Evolutionary conservation across 140 eudicot species (phyloP).

Genomic region (Senecio squalidus): DNA sequence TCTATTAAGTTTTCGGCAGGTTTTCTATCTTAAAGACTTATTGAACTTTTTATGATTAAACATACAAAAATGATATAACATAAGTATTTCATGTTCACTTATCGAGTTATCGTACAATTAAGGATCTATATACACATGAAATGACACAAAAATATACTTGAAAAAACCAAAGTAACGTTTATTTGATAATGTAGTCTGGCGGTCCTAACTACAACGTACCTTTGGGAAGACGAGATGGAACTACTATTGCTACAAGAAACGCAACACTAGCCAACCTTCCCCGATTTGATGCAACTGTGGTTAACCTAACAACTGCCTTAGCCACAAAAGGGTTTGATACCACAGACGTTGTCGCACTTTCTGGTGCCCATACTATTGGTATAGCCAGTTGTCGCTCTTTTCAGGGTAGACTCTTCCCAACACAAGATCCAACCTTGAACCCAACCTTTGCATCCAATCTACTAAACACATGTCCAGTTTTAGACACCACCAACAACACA

Average conservation of each 20-base stretch:
- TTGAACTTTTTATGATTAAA: too few relatives aligned
- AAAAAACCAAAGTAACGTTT: too few relatives aligned
- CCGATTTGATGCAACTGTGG: constrained; percentile 38
- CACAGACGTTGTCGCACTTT: constrained; percentile 52
- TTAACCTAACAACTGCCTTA: constrained; percentile 23
- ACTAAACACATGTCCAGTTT: constrained; percentile 25
- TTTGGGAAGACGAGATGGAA: constrained; percentile 58
- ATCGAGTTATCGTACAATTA: too few relatives aligned
- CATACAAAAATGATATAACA: too few relatives aligned
- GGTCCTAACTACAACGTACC: constrained; percentile 57
- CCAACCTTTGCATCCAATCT: constrained; percentile 44
- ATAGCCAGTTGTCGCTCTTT: constrained; percentile 46
- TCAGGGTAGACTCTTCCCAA: constrained; percentile 40
- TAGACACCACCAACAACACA: constrained; percentile 31
- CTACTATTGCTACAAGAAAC: constrained; percentile 40
- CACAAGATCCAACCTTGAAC: constrained; percentile 48
- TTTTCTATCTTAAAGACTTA: too few relatives aligned
- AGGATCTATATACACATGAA: not conserved
- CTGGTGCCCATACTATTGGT: constrained; percentile 73
- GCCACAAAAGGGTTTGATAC: constrained; percentile 36
- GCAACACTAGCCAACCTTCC: constrained; percentile 47
- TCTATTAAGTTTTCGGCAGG: too few relatives aligned
- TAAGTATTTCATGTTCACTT: too few relatives aligned
- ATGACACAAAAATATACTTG: too few relatives aligned
- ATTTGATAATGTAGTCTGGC: constrained; percentile 36